These are phyloP conservation scores for Kwoniella europaea DNA, from an alignment of 768 basidiomycete species.

Conservation along the genomic window DNA sequence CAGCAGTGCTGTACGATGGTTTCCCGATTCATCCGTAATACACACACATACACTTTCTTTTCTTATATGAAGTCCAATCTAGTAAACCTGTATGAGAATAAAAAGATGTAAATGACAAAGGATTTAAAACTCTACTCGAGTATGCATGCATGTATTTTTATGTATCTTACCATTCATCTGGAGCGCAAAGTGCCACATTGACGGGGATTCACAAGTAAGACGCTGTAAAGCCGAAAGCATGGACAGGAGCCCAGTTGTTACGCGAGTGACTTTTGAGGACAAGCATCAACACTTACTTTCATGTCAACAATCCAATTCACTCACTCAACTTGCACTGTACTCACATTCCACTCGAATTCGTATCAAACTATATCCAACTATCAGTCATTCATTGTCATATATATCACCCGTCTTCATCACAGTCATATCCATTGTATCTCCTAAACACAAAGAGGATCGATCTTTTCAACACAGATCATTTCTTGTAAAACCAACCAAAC, in stretches of 20 bases:
- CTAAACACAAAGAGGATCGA: too few species aligned
- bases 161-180: background rate
- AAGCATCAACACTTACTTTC: background rate
- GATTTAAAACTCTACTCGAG: too few species aligned
- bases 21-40: too few species aligned
- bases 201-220: background rate
- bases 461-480: background rate
- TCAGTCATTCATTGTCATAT: background rate
- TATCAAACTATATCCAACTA: background rate
- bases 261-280: conserved; percentile 25
- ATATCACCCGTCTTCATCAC: background rate
- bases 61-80: too few species aligned
- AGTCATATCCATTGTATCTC: background rate
- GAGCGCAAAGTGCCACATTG: conserved; percentile 15
- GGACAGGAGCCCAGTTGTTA: background rate
- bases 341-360: background rate
- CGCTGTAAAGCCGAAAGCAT: background rate
- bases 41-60: too few species aligned
- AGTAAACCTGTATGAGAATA: too few species aligned
- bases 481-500: background rate
- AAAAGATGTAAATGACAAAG: too few species aligned
- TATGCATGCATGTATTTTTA: conserved; percentile 14
- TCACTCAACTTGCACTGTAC: background rate
- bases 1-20: conserved; percentile 7
- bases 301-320: conserved; percentile 5